phyloP scores from a whole-genome alignment of 108 stramenopile genomes.

The Nitzschia sp. region DNA sequence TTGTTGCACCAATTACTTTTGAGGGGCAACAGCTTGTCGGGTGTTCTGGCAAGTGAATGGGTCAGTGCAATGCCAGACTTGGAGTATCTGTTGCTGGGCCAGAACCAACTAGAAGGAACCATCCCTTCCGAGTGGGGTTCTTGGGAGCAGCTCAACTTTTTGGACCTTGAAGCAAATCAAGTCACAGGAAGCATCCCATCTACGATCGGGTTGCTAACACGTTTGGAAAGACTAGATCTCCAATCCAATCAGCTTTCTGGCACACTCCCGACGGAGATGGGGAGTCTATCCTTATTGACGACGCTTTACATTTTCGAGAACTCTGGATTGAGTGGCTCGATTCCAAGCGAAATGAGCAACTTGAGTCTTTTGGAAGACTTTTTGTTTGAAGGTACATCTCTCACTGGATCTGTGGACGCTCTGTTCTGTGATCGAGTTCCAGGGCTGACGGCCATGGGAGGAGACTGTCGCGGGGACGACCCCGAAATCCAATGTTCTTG shows the following conservation, averaged over 20 bases:
- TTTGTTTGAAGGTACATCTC: neutral
- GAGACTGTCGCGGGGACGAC: too few species aligned
- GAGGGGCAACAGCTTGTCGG: constrained; percentile 11
- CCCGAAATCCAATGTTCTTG: too few species aligned
- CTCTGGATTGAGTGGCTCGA: constrained; percentile 17
- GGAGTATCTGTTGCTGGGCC: neutral
- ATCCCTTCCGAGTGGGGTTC: neutral
- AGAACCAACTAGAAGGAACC: neutral
- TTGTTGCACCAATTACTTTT: neutral
- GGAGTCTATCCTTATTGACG: constrained; percentile 9
- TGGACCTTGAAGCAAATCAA: constrained; percentile 8
- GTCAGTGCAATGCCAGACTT: neutral
- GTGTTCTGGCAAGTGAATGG: constrained; percentile 15
- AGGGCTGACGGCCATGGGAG: too few species aligned
- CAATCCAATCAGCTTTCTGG: neutral
- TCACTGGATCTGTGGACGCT: neutral
- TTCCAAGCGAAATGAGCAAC: constrained; percentile 35
- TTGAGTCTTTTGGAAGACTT: constrained; percentile 9
- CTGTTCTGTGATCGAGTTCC: neutral
- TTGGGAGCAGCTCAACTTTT: neutral
- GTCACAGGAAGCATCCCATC: neutral
- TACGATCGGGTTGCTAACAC: neutral
- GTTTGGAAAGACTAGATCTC: neutral
- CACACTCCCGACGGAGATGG: constrained; percentile 10
- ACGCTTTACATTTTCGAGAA: constrained; percentile 19